Percentiles rank a stretch among this genome's conserved stretches.
Evolutionary conservation across 441 rosid genomes (phyloP).

Genomic region (Erysimum cheiri): DNA sequence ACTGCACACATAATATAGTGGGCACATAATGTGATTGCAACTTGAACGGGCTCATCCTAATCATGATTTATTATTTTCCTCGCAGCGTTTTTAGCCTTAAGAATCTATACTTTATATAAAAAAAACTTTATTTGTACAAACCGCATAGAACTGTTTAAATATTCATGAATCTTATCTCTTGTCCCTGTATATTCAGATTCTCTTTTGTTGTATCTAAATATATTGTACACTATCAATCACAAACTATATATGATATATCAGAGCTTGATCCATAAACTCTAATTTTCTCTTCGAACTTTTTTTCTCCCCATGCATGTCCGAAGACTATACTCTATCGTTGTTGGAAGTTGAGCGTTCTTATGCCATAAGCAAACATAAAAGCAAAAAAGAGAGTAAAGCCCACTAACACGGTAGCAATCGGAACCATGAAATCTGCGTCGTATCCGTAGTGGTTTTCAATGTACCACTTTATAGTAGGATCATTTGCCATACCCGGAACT

Average conservation of each 20-base stretch:
- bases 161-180: too few relatives aligned
- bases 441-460: conserved; percentile 61
- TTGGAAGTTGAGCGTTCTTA: conserved; percentile 75
- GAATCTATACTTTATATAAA: too few relatives aligned
- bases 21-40: not conserved
- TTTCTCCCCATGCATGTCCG: not conserved
- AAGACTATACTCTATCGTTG: conserved; percentile 46
- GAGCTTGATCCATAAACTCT: not conserved
- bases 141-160: too few relatives aligned
- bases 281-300: too few relatives aligned
- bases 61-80: not conserved
- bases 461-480: conserved; percentile 56
- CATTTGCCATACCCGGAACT: conserved; percentile 54
- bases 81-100: not conserved
- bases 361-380: conserved; percentile 64
- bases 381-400: conserved; percentile 73
- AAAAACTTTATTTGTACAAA: too few relatives aligned
- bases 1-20: too few relatives aligned
- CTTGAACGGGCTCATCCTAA: not conserved
- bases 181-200: not conserved
- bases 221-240: not conserved
- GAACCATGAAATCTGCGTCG: conserved; percentile 63
- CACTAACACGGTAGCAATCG: conserved; percentile 66
- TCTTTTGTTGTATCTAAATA: not conserved
- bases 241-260: not conserved